Conservation (phyloP, 2,329 filamentous ascomycete species). For the Didymella arachidicola region DNA sequence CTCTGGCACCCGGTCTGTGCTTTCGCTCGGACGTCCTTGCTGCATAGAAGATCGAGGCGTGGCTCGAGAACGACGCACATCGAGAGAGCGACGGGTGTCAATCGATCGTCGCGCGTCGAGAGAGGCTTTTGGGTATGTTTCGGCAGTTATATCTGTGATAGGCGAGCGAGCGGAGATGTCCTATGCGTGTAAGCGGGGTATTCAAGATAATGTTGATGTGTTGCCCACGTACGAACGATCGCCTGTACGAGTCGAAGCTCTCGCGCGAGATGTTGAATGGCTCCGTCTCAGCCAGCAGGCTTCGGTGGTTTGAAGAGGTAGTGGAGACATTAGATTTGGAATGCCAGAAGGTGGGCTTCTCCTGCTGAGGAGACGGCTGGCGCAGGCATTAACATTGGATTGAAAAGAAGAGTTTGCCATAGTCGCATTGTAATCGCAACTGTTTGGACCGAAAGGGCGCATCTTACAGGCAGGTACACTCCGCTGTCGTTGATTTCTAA, state of each 20-base stretch:
- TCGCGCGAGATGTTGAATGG: conserved; percentile 95
- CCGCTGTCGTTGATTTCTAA: conserved; percentile 95
- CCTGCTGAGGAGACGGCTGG: conserved; percentile 80
- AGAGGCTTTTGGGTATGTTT: conserved; percentile 61
- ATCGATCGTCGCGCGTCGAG: conserved; percentile 74
- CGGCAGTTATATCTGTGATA: conserved; percentile 64
- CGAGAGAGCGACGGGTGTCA: conserved; percentile 70
- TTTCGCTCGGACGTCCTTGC: conserved; percentile 65
- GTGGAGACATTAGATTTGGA: conserved; percentile 58
- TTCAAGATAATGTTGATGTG: not conserved
- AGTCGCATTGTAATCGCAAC: conserved; percentile 9
- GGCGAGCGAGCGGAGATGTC: conserved; percentile 91
- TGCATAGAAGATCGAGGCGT: conserved; percentile 68
- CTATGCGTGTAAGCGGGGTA: conserved; percentile 57
- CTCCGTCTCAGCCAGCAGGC: conserved; percentile 81
- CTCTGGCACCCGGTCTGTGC: conserved; percentile 70
- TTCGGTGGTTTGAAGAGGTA: conserved; percentile 65
- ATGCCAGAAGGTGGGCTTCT: conserved; percentile 82
- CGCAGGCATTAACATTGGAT: conserved; percentile 33
- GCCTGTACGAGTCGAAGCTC: conserved; percentile 94
- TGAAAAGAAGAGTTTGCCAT: not conserved
- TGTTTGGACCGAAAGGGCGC: conserved; percentile 5
- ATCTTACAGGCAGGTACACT: conserved; percentile 85
- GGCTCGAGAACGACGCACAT: conserved; percentile 60
- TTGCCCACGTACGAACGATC: conserved; percentile 81